These are phyloP conservation scores for Leccinum fuscescens DNA, from an alignment of 1,284 basidiomycete species.

Conservation along the genomic window DNA sequence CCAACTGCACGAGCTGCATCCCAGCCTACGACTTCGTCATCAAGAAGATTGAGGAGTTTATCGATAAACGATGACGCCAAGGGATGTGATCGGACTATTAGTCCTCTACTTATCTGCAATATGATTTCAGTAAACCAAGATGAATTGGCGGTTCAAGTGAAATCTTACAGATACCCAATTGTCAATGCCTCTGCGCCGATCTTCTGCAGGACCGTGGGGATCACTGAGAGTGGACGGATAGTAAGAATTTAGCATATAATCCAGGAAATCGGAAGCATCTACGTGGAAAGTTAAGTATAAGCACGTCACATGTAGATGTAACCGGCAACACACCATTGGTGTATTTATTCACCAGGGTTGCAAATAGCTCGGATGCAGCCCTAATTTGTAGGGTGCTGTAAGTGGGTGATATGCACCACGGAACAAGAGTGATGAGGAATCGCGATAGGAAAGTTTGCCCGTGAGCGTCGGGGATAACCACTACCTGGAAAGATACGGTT, in stretches of 20 bases:
- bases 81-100: slow-evolving; percentile 74
- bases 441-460: slow-evolving; percentile 30
- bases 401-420: slow-evolving; percentile 55
- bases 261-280: slow-evolving; percentile 53
- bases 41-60: slow-evolving; percentile 67
- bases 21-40: slow-evolving; percentile 57
- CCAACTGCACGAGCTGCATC: slow-evolving; percentile 76
- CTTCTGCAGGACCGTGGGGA: slow-evolving; percentile 28
- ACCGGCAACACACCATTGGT: slow-evolving; percentile 46
- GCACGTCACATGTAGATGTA: background rate
- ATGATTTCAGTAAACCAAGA: slow-evolving; percentile 15
- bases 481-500: slow-evolving; percentile 40
- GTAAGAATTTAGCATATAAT: slow-evolving; percentile 41
- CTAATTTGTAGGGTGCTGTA: slow-evolving; percentile 57
- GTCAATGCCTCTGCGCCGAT: slow-evolving; percentile 53
- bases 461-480: slow-evolving; percentile 37
- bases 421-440: slow-evolving; percentile 54
- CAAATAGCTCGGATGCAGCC: slow-evolving; percentile 60
- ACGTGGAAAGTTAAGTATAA: background rate
- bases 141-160: background rate
- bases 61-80: slow-evolving; percentile 58
- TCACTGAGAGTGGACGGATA: slow-evolving; percentile 49
- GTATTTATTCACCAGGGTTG: slow-evolving; percentile 77
- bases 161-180: slow-evolving; percentile 69
- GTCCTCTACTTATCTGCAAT: slow-evolving; percentile 67